Evolutionary conservation across 106 monocot genomes (phyloP).

Genomic region (Dendrobium nobile): DNA sequence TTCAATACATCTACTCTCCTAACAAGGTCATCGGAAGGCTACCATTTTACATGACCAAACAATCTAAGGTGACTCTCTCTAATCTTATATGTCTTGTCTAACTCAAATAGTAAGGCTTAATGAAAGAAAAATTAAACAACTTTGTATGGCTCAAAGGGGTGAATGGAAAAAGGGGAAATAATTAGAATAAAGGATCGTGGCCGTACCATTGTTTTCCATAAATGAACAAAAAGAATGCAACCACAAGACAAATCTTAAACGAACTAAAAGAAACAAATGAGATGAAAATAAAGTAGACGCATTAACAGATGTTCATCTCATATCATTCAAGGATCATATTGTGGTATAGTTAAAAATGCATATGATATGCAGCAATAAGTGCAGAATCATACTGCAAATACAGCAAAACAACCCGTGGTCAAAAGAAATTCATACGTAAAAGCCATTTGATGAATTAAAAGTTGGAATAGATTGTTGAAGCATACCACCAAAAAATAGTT

Average conservation of each 20-base stretch:
- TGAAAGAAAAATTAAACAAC: not conserved
- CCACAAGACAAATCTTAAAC: not conserved
- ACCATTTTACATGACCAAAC: too few relatives aligned
- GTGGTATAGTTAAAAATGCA: not conserved
- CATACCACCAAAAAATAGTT: slow-evolving; percentile 70
- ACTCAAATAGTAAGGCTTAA: too few relatives aligned
- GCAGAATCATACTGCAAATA: not conserved
- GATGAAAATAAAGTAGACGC: not conserved
- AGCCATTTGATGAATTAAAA: not conserved
- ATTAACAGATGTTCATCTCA: not conserved
- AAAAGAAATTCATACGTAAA: not conserved
- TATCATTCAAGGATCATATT: slow-evolving; percentile 1
- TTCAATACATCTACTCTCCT: too few relatives aligned
- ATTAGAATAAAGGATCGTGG: not conserved
- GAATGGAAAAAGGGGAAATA: not conserved
- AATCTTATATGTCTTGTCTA: too few relatives aligned
- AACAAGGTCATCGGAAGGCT: too few relatives aligned
- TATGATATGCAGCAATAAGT: not conserved
- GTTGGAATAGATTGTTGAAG: slow-evolving; percentile 3
- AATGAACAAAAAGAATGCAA: not conserved
- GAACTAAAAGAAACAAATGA: not conserved
- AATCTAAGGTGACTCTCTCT: too few relatives aligned
- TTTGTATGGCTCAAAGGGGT: not conserved
- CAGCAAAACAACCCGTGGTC: not conserved
- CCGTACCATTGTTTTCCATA: not conserved